Conservation (phyloP, 2,329 filamentous ascomycete species). For the Alternaria arborescens region DNA sequence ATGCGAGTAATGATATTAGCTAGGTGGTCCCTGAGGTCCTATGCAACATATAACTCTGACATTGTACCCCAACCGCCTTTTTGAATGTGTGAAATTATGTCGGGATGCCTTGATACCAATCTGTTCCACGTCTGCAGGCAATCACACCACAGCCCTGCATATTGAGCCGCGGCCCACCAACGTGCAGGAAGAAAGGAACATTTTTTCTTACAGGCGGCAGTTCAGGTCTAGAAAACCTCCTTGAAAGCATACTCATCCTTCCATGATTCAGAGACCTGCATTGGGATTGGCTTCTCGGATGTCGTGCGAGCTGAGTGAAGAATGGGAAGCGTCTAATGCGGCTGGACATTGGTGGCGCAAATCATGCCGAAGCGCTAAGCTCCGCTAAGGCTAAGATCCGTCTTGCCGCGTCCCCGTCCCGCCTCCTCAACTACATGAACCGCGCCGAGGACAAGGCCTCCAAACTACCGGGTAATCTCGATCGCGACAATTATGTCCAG, state of each 20-base stretch:
- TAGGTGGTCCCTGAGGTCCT: neutral
- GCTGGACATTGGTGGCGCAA: conserved; percentile 8
- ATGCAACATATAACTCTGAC: neutral
- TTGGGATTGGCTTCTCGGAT: too few relatives aligned
- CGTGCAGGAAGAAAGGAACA: neutral
- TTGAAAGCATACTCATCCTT: conserved; percentile 7
- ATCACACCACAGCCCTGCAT: neutral
- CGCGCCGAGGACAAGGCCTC: too few relatives aligned
- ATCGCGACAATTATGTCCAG: too few relatives aligned
- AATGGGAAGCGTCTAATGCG: conserved; percentile 3
- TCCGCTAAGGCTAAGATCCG: neutral
- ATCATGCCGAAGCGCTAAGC: conserved; percentile 2
- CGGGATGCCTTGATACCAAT: neutral
- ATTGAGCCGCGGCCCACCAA: neutral
- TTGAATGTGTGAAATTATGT: neutral
- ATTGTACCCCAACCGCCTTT: neutral
- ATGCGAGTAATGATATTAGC: neutral
- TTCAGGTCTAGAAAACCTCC: neutral
- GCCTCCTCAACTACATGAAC: neutral
- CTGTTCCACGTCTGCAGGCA: conserved; percentile 1
- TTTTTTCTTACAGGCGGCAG: too few relatives aligned
- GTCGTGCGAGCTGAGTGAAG: neutral
- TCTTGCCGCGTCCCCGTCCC: conserved; percentile 10
- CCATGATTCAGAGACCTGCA: neutral
- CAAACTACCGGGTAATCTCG: too few relatives aligned